Conservation (phyloP, 2,329 filamentous ascomycete species). For the Fusarium tanahbumbuense region DNA sequence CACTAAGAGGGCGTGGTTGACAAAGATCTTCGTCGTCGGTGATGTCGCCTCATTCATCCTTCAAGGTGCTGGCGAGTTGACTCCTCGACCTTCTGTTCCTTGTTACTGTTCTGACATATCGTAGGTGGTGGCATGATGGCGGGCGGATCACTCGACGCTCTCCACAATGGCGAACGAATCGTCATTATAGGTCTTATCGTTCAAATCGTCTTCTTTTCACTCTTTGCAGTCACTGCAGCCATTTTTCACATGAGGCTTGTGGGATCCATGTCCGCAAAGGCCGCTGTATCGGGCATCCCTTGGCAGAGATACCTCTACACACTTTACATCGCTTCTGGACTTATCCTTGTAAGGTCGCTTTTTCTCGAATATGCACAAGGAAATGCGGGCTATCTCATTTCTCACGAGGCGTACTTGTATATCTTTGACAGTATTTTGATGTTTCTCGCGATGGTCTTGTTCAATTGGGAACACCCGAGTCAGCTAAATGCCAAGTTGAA, state of each 20-base stretch:
- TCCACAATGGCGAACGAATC: conserved; percentile 52
- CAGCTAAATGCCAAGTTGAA: conserved; percentile 1
- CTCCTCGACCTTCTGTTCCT: accelerated
- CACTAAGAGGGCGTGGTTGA: conserved; percentile 26
- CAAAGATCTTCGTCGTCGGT: conserved; percentile 32
- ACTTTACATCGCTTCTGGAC: conserved; percentile 38
- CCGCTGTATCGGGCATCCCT: conserved; percentile 33
- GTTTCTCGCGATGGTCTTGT: conserved; percentile 56
- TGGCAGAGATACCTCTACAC: conserved; percentile 47
- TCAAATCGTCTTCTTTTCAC: conserved; percentile 64
- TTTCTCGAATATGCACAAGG: conserved; percentile 57
- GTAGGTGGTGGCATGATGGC: conserved; percentile 19
- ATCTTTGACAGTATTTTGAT: conserved; percentile 52
- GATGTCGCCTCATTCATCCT: conserved; percentile 32
- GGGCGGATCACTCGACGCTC: conserved; percentile 46
- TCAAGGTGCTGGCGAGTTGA: conserved; percentile 15
- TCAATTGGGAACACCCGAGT: conserved; percentile 53
- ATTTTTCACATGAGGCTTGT: conserved; percentile 54
- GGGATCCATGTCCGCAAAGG: conserved; percentile 4
- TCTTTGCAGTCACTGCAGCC: conserved; percentile 61
- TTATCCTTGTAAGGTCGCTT: conserved; percentile 56
- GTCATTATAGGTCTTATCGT: conserved; percentile 64
- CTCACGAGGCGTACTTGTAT: conserved; percentile 51
- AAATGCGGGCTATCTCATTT: conserved; percentile 46
- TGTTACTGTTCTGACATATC: too few species aligned